Evolutionary conservation across 2,329 filamentous ascomycete species (phyloP).

Genomic region (Gaeumannomyces tritici): DNA sequence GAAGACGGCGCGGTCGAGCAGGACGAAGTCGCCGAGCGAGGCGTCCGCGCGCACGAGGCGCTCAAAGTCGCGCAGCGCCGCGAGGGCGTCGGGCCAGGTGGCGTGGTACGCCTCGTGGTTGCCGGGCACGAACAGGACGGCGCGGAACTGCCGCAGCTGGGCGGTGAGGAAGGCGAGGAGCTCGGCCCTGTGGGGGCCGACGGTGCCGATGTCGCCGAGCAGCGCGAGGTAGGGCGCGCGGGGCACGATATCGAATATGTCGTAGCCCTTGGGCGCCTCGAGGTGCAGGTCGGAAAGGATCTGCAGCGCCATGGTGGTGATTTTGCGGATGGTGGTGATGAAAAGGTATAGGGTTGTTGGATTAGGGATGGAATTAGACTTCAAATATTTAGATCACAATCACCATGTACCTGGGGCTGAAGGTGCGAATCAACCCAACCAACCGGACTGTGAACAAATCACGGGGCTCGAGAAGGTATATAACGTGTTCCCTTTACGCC

Average conservation of each 20-base stretch:
- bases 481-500: too few species aligned
- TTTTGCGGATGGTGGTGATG: neutral
- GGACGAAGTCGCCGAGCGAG: conserved; percentile 25
- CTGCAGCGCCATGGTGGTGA: conserved; percentile 21
- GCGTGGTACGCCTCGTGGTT: conserved; percentile 47
- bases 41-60: conserved; percentile 12
- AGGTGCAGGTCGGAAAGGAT: conserved; percentile 51
- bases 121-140: conserved; percentile 41
- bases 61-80: conserved; percentile 21
- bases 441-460: neutral
- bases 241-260: conserved; percentile 35
- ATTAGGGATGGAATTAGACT: neutral
- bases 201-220: conserved; percentile 45
- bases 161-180: conserved; percentile 34
- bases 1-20: conserved; percentile 23
- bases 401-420: neutral
- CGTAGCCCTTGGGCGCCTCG: conserved; percentile 38
- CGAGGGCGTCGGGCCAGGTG: conserved; percentile 22
- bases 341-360: neutral
- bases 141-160: conserved; percentile 37
- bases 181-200: conserved; percentile 26
- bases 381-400: neutral
- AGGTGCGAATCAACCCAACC: neutral
- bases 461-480: too few species aligned
- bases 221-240: conserved; percentile 42